phyloP scores from a whole-genome alignment of 306 rosid genomes.

The Lathyrus tuberosus region DNA sequence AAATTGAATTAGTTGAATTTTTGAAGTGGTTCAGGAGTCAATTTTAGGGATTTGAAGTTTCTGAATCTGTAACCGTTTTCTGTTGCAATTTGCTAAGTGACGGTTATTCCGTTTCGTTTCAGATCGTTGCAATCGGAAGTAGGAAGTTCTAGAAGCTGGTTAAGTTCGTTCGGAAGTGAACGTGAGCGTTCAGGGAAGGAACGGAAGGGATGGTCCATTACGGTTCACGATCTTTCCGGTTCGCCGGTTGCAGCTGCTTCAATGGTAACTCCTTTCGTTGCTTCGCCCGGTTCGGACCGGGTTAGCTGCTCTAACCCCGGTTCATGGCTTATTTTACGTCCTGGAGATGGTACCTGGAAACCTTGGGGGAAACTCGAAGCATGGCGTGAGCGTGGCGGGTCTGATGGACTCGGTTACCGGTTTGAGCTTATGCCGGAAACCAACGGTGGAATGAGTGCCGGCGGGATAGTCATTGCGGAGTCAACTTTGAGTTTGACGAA shows the following conservation, averaged over 20 bases:
- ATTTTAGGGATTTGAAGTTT: conserved; percentile 24
- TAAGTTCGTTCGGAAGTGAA: conserved; percentile 73
- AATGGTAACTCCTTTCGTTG: conserved; percentile 74
- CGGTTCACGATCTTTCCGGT: conserved; percentile 76
- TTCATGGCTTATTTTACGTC: conserved; percentile 74
- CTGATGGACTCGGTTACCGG: conserved; percentile 66
- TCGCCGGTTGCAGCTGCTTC: conserved; percentile 78
- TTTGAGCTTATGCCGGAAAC: conserved; percentile 71
- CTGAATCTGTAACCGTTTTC: conserved; percentile 23
- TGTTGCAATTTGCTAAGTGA: not conserved
- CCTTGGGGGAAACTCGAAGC: conserved; percentile 80
- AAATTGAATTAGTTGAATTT: not conserved
- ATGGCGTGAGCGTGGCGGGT: conserved; percentile 77
- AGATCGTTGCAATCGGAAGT: conserved; percentile 61
- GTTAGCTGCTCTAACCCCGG: conserved; percentile 79
- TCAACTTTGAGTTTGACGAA: conserved; percentile 59
- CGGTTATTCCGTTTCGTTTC: conserved; percentile 37
- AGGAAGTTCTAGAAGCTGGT: conserved; percentile 56
- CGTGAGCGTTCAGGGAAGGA: conserved; percentile 73
- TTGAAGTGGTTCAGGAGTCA: conserved; percentile 14
- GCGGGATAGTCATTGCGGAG: conserved; percentile 68
- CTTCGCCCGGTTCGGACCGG: conserved; percentile 71
- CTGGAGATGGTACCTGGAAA: conserved; percentile 70
- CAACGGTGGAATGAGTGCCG: conserved; percentile 56
- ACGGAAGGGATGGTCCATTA: conserved; percentile 76